Base-by-base conservation (phyloP, 78 protist species). In the Andalucia godoyi region DNA sequence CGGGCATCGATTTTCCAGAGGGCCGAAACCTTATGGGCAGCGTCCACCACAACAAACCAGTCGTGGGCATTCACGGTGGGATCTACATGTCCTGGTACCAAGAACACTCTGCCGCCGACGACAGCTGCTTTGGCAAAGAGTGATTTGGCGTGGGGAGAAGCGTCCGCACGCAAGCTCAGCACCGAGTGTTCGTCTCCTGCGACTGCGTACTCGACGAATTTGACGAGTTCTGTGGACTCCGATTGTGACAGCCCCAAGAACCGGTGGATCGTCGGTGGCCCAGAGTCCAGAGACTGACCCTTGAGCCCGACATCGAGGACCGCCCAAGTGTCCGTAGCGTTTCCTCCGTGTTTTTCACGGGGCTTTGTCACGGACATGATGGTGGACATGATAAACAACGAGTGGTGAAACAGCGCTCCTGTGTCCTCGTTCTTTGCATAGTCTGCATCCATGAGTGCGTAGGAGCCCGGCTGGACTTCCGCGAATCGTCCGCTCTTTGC, bases 401-500 rank as follows among this genome's bases (percentile, higher is more conserved):
- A 12, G 25, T 17, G 15, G 27, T 33, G 21, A 37, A 62, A 69
- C 18, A 25, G 47, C 49, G 32, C 13, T n/a, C n/a, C n/a, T n/a
- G n/a, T n/a, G 10, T 66, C 57, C 13, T 41, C 39, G 40, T 69
- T 69, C 9, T 38, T 1, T 29, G 49, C 4, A 36, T 69, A 69
- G 64, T 69, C 75, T 5, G 12, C 51, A 30, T 69, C 75, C 59
- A 49, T 69, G 66, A 69, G 7, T 13, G 40, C 5, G 37, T 54
- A 69, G 12, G 58, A 57, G 27, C 75, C 75, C 1, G 75, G 75
- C 58, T 69, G 75, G 21, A 69, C 37, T 47, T 69, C 75, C 23
- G 64, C 55, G 40, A 46, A 69, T n/a, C 27, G 37, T 13, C 50
- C 57, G 45, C 62, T 53, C 42, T 7, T 30, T 5, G 47, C 13